Evolutionary conservation across 2,329 filamentous ascomycete genomes (phyloP).

Genomic region (Penicillium hesseltinei): DNA sequence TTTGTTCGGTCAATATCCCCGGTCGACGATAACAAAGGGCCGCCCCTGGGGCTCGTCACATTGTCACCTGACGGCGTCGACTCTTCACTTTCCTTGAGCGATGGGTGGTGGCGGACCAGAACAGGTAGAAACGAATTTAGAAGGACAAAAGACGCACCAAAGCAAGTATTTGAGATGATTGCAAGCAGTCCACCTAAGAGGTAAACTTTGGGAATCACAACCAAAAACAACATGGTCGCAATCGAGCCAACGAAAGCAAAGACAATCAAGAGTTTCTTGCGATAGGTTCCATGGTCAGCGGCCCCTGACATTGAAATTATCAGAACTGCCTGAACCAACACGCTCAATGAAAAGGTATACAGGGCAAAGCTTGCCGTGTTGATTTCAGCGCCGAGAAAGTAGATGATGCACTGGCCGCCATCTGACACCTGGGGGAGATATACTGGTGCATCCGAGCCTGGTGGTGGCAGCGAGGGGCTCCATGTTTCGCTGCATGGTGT

Average conservation of each 20-base stretch:
- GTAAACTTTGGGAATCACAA: slow-evolving; percentile 72
- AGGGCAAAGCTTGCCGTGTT: slow-evolving; percentile 97
- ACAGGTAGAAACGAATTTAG: slow-evolving; percentile 93
- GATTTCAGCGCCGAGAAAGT: slow-evolving; percentile 77
- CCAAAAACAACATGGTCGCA: slow-evolving; percentile 84
- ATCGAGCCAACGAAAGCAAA: slow-evolving; percentile 81
- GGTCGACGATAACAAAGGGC: slow-evolving; percentile 8
- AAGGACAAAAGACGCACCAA: slow-evolving; percentile 91
- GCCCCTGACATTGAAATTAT: slow-evolving; percentile 96
- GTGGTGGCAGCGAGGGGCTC: slow-evolving; percentile 41
- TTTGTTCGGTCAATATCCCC: not conserved
- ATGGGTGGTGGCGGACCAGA: slow-evolving; percentile 80
- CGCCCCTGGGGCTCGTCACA: not conserved
- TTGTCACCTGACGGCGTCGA: not conserved
- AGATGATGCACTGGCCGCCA: slow-evolving; percentile 73
- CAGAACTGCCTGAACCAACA: slow-evolving; percentile 80
- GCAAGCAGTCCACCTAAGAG: slow-evolving; percentile 78
- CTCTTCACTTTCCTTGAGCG: slow-evolving; percentile 30
- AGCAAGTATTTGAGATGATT: slow-evolving; percentile 88
- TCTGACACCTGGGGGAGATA: slow-evolving; percentile 27
- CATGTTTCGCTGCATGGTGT: slow-evolving; percentile 71
- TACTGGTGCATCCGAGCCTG: slow-evolving; percentile 1
- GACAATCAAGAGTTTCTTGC: slow-evolving; percentile 80
- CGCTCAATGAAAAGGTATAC: slow-evolving; percentile 95
- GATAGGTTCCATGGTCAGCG: slow-evolving; percentile 88